These are phyloP conservation scores for Phoma sp. DNA, from an alignment of 2,329 filamentous ascomycete genomes.

Conservation along the genomic window DNA sequence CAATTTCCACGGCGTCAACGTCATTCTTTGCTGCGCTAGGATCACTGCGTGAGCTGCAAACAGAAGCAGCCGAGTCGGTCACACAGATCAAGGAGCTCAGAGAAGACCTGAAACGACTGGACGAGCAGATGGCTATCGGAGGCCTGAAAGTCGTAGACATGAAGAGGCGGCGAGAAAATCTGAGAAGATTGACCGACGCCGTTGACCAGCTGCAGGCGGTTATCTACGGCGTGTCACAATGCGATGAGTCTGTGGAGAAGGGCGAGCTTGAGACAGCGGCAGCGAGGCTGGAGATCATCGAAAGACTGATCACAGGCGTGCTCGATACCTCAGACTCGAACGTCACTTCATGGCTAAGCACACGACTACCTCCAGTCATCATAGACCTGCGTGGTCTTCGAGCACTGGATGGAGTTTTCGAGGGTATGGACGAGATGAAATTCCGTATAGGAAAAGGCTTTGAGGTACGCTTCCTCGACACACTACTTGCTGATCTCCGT, in stretches of 20 bases:
- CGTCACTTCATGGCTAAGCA: slow-evolving; percentile 42
- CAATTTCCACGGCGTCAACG: slow-evolving; percentile 92
- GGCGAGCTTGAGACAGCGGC: slow-evolving; percentile 86
- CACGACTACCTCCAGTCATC: slow-evolving; percentile 52
- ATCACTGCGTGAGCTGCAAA: slow-evolving; percentile 87
- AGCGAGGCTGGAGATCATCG: slow-evolving; percentile 77
- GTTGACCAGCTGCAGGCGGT: slow-evolving; percentile 83
- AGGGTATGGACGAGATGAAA: slow-evolving; percentile 78
- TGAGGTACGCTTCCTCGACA: slow-evolving; percentile 78
- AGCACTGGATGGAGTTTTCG: slow-evolving; percentile 79
- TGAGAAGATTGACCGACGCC: slow-evolving; percentile 81
- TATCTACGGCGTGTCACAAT: slow-evolving; percentile 75
- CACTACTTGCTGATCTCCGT: slow-evolving; percentile 80
- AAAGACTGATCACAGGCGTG: slow-evolving; percentile 81
- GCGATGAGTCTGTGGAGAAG: slow-evolving; percentile 81
- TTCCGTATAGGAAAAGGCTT: slow-evolving; percentile 86
- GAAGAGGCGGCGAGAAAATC: slow-evolving; percentile 80
- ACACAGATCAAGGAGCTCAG: slow-evolving; percentile 82
- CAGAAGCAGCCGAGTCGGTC: slow-evolving; percentile 91
- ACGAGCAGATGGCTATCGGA: slow-evolving; percentile 84
- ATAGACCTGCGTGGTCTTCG: slow-evolving; percentile 78
- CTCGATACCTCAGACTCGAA: slow-evolving; percentile 50
- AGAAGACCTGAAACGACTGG: slow-evolving; percentile 79
- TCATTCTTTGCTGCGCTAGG: slow-evolving; percentile 96
- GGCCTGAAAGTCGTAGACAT: slow-evolving; percentile 88